These are phyloP conservation scores for Hemileccinum impolitum DNA, from an alignment of 768 basidiomycete genomes.

Conservation along the genomic window DNA sequence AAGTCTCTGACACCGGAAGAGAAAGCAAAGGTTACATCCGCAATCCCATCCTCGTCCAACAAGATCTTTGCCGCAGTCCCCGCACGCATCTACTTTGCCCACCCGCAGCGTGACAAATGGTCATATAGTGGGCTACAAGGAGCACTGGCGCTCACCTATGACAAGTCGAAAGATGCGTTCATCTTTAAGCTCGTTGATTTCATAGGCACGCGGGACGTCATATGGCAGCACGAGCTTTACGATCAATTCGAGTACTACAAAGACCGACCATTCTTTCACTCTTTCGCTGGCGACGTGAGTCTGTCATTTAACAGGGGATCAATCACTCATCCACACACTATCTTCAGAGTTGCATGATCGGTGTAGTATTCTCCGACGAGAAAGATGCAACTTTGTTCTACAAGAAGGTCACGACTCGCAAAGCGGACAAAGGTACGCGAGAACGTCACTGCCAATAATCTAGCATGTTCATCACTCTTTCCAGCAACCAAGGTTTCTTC, in stretches of 20 bases:
- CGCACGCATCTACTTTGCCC: conserved; percentile 87
- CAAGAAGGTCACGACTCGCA: conserved; percentile 77
- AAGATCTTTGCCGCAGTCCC: conserved; percentile 83
- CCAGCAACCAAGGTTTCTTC: conserved; percentile 44
- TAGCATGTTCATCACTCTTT: conserved; percentile 4
- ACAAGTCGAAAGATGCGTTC: conserved; percentile 52
- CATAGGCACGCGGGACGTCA: conserved; percentile 75
- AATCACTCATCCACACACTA: background rate
- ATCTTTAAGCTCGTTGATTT: conserved; percentile 83
- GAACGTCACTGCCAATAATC: background rate
- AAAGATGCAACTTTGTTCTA: conserved; percentile 77
- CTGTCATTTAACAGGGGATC: background rate
- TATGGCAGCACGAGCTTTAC: conserved; percentile 94
- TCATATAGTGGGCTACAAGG: conserved; percentile 86
- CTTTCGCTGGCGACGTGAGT: conserved; percentile 89
- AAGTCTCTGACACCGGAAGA: conserved; percentile 72
- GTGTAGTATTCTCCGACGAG: conserved; percentile 86
- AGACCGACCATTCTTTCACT: conserved; percentile 89
- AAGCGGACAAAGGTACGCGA: conserved; percentile 53
- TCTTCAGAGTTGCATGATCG: conserved; percentile 81
- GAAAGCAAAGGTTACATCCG: conserved; percentile 69
- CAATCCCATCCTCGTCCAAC: conserved; percentile 51
- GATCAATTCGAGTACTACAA: conserved; percentile 74
- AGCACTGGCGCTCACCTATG: conserved; percentile 68
- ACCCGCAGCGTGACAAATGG: conserved; percentile 77